A percentile compares a stretch with the other conserved stretches of the same genome.
Conservation (phyloP, 176 grass and related monocot genomes). For the Aechmea fasciata region DNA sequence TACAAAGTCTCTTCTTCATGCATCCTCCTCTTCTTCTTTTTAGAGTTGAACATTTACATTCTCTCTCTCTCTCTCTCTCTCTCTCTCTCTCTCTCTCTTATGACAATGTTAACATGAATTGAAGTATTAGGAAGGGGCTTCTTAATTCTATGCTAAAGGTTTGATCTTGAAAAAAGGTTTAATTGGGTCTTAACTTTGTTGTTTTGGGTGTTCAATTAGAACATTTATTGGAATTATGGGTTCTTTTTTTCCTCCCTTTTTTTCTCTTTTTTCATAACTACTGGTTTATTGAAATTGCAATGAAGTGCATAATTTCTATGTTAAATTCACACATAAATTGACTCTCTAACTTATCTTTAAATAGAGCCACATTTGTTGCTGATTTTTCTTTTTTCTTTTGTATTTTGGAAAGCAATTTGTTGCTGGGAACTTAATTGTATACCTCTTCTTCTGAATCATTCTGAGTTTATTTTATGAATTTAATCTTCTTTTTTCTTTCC, state of each 20-base stretch:
- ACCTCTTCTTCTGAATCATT: no score
- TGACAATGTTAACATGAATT: background rate
- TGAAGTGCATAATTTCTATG: no score
- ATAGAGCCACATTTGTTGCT: no score
- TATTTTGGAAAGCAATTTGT: no score
- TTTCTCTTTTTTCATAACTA: background rate
- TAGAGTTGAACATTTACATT: background rate
- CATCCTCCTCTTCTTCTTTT: conserved; percentile 1
- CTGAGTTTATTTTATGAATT: no score
- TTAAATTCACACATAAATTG: no score
- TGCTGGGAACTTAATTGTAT: no score
- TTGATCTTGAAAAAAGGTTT: conserved; percentile 11
- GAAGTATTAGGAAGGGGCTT: conserved; percentile 1
- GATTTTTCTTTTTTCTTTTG: no score
- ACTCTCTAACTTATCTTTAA: no score
- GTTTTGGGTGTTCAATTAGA: no score
- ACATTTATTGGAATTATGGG: conserved; percentile 1
- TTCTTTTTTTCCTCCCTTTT: background rate
- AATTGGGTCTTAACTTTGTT: no score
- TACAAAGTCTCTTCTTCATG: background rate
- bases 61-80: conserved; percentile 3
- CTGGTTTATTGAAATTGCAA: background rate
- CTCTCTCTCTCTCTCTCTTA: conserved; percentile 20
- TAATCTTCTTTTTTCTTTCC: background rate
- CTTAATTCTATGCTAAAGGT: conserved; percentile 11